Evolutionary conservation across 2,329 filamentous ascomycete genomes (phyloP).

Genomic region (Colletotrichum noveboracense): DNA sequence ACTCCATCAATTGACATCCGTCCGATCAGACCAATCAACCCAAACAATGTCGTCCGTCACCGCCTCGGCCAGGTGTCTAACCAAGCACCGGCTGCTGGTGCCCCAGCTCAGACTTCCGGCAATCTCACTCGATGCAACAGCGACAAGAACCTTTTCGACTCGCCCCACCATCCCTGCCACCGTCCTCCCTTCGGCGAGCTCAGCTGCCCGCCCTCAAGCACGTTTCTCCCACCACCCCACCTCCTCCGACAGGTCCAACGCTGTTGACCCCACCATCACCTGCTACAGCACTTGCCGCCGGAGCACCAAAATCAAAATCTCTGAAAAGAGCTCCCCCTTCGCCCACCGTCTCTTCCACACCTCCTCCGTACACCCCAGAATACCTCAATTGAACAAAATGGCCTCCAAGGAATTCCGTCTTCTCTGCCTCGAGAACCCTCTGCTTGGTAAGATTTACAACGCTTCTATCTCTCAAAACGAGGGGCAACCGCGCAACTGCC

Average conservation of each 20-base stretch:
- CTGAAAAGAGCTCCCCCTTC: slow-evolving; percentile 18
- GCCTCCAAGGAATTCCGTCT: slow-evolving; percentile 85
- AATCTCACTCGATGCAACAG: slow-evolving; percentile 5
- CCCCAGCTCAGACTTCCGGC: not conserved
- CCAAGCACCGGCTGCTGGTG: not conserved
- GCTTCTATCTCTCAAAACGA: not conserved
- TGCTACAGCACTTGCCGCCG: slow-evolving; percentile 28
- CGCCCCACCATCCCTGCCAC: slow-evolving; percentile 12
- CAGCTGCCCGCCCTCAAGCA: slow-evolving; percentile 7
- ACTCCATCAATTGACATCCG: not conserved
- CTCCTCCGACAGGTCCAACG: not conserved
- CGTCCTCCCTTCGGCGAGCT: not conserved
- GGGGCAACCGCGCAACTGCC: not conserved
- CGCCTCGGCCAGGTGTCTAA: slow-evolving; percentile 9
- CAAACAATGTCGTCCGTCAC: slow-evolving; percentile 2
- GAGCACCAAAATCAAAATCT: slow-evolving; percentile 29
- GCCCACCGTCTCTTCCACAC: slow-evolving; percentile 7
- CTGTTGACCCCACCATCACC: slow-evolving; percentile 31
- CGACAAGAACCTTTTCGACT: slow-evolving; percentile 9
- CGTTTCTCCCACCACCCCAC: slow-evolving; percentile 21
- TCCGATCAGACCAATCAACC: not conserved
- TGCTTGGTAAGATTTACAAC: slow-evolving; percentile 72
- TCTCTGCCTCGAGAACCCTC: slow-evolving; percentile 94
- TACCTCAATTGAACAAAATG: slow-evolving; percentile 58
- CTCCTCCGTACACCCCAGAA: slow-evolving; percentile 19